Evolutionary conservation across 2,329 filamentous ascomycete species (phyloP).

Genomic region (Myriosclerotinia curreyana): DNA sequence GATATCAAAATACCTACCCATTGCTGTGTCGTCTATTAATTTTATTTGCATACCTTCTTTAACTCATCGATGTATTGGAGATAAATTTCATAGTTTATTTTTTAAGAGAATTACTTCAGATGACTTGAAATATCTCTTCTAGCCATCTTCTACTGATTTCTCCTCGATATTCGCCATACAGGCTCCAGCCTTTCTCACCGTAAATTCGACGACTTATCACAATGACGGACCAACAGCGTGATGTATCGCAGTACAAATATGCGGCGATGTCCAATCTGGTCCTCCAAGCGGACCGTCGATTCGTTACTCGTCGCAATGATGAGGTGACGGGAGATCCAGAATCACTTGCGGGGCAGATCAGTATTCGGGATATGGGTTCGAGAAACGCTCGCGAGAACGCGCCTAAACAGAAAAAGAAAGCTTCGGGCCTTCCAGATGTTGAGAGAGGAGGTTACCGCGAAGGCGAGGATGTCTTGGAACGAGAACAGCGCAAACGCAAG

Average conservation of each 20-base stretch:
- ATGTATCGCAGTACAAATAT: slow-evolving; percentile 98
- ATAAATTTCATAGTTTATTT: slow-evolving; percentile 13
- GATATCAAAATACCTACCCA: slow-evolving; percentile 16
- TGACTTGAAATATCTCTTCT: slow-evolving; percentile 19
- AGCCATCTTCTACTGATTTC: slow-evolving; percentile 19
- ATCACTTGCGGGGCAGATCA: slow-evolving; percentile 90
- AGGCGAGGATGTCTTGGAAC: slow-evolving; percentile 76
- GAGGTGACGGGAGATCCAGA: slow-evolving; percentile 97
- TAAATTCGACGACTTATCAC: slow-evolving; percentile 29
- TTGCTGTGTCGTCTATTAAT: neutral
- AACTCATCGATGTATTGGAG: neutral
- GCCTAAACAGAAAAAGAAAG: slow-evolving; percentile 74
- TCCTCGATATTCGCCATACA: slow-evolving; percentile 29
- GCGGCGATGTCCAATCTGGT: slow-evolving; percentile 99
- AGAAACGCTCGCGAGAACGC: slow-evolving; percentile 75
- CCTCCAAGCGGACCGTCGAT: slow-evolving; percentile 97
- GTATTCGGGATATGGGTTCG: slow-evolving; percentile 90
- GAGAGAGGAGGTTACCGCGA: slow-evolving; percentile 74
- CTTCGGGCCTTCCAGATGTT: slow-evolving; percentile 63
- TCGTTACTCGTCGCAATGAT: slow-evolving; percentile 86
- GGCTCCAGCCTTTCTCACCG: slow-evolving; percentile 29
- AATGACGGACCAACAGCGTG: slow-evolving; percentile 73
- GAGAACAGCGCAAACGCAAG: slow-evolving; percentile 85
- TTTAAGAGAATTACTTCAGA: slow-evolving; percentile 20
- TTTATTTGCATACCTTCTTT: slow-evolving; percentile 15